phyloP scores from a whole-genome alignment of 2,329 filamentous ascomycete species.

The Sporothrix humicola region DNA sequence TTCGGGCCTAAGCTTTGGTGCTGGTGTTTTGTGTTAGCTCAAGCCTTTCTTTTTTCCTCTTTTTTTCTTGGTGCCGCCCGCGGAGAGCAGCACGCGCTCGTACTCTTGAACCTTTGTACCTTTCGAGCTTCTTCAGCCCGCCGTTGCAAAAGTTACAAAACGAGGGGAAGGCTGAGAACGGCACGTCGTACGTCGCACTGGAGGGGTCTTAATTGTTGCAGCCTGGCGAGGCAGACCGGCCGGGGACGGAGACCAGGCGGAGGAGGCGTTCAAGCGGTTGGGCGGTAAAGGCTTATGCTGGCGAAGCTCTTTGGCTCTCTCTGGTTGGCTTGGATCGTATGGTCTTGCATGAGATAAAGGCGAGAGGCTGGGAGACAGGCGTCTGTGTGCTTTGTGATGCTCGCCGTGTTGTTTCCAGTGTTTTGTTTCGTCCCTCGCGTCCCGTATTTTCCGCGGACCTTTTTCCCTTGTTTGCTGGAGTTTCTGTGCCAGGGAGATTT shows the following conservation, averaged over 20 bases:
- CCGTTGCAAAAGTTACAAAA: not conserved
- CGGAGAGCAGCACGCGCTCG: slow-evolving; percentile 12
- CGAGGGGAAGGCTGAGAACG: slow-evolving; percentile 9
- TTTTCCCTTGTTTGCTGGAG: not conserved
- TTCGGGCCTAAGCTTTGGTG: not conserved
- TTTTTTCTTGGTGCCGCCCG: slow-evolving; percentile 1
- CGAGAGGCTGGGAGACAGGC: not conserved
- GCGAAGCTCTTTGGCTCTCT: not conserved
- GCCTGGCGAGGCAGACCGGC: slow-evolving; percentile 28
- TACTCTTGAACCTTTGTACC: slow-evolving; percentile 11
- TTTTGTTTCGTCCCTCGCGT: not conserved
- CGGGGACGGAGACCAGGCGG: slow-evolving; percentile 13
- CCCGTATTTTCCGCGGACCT: not conserved
- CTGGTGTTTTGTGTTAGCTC: not conserved
- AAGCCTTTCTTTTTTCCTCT: not conserved
- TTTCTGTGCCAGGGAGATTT: not conserved
- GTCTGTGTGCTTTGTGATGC: slow-evolving; percentile 3
- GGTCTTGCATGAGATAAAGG: not conserved
- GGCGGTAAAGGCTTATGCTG: slow-evolving; percentile 7
- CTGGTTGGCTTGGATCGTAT: slow-evolving; percentile 19
- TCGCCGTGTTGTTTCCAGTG: not conserved
- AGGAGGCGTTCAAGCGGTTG: not conserved
- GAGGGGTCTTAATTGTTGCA: slow-evolving; percentile 8
- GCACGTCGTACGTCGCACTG: not conserved
- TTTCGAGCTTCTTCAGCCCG: no score